A percentile compares a stretch with the other conserved stretches of the same genome.
Conservation (phyloP, 1,284 basidiomycete species). For the Rhodotorula mucilaginosa region DNA sequence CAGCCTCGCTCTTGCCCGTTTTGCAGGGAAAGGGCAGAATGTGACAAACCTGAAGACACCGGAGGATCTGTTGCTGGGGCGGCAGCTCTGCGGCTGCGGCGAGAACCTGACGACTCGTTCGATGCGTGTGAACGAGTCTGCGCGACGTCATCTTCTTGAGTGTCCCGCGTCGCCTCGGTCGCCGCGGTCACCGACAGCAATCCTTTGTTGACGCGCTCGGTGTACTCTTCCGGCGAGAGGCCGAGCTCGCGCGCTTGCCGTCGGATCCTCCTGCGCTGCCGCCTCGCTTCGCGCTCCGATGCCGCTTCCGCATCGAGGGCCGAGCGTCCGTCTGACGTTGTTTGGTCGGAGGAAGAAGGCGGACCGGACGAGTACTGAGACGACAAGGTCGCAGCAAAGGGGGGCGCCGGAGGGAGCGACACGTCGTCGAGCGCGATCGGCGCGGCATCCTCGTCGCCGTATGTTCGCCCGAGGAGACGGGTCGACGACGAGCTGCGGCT, state of each 20-base stretch:
- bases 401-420: constrained; percentile 8
- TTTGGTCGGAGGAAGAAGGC: neutral
- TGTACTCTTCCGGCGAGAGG: constrained; percentile 20
- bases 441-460: constrained; percentile 10
- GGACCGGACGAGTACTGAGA: neutral
- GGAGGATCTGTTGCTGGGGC: too few species aligned
- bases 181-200: neutral
- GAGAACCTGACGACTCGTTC: neutral
- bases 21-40: too few species aligned
- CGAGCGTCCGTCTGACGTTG: constrained; percentile 4
- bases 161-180: too few species aligned
- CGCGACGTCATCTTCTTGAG: too few species aligned
- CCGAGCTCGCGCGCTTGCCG: constrained; percentile 12
- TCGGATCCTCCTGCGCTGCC: constrained; percentile 2
- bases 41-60: too few species aligned
- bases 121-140: too few species aligned
- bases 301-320: neutral
- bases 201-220: neutral
- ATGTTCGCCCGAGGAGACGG: neutral
- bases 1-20: too few species aligned
- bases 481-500: neutral
- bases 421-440: constrained; percentile 12
- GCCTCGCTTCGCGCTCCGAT: constrained; percentile 14
- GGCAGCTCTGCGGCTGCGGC: neutral
- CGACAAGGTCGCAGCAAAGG: neutral